These are phyloP conservation scores for Tuber umbilicatum DNA, from an alignment of 495 filamentous ascomycete species.

Conservation along the genomic window DNA sequence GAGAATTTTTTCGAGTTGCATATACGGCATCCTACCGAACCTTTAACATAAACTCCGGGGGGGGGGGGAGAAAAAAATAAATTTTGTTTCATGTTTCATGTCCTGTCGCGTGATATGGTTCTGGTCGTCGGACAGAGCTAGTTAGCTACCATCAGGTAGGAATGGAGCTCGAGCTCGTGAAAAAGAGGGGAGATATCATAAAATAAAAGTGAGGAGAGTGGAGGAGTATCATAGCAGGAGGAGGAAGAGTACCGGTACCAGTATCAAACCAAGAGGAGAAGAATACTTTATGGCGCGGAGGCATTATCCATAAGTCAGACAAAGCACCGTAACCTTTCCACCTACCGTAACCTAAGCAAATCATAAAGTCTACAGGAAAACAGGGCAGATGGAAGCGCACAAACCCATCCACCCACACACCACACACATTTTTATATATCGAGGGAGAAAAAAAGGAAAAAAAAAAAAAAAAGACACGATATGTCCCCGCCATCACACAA, in stretches of 20 bases:
- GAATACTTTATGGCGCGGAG: not conserved
- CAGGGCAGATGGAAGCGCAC: not conserved
- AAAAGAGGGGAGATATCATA: not conserved
- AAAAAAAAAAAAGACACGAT: not conserved
- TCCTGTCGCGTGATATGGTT: not conserved
- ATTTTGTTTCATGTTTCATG: slow-evolving; percentile 4
- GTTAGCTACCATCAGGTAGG: not conserved
- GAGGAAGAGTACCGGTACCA: too few species aligned
- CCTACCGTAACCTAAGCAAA: not conserved
- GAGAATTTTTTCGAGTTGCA: not conserved
- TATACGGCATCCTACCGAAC: not conserved
- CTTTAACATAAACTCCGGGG: not conserved
- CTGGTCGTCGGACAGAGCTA: not conserved
- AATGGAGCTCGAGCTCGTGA: not conserved
- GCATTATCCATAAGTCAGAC: not conserved
- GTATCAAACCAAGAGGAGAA: not conserved
- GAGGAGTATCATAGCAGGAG: not conserved
- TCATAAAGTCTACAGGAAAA: slow-evolving; percentile 3
- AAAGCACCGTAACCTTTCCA: not conserved
- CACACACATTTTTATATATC: not conserved
- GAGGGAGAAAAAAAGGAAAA: too few species aligned
- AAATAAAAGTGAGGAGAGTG: not conserved
- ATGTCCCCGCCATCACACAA: not conserved
- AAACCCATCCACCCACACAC: not conserved
- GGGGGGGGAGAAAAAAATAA: not conserved